A percentile compares a stretch with the other conserved stretches of the same genome.
Evolutionary conservation across 495 filamentous ascomycete genomes (phyloP).

Genomic region (Aspergillus ostianus): DNA sequence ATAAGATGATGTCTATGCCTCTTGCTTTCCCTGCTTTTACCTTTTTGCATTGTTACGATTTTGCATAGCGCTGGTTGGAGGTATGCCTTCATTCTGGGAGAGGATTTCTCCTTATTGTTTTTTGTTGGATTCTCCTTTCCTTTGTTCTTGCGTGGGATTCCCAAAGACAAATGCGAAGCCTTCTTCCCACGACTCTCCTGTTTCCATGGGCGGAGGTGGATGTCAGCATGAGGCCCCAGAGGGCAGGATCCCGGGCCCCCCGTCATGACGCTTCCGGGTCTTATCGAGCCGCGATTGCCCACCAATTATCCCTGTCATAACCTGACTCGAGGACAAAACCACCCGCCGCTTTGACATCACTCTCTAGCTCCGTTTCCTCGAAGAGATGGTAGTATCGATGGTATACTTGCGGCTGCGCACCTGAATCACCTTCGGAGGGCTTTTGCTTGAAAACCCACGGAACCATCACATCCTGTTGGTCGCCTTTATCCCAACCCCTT

Average conservation of each 20-base stretch:
- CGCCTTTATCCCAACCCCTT: slow-evolving; percentile 85
- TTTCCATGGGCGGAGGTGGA: slow-evolving; percentile 4
- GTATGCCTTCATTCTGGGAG: slow-evolving; percentile 39
- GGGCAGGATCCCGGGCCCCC: slow-evolving; percentile 38
- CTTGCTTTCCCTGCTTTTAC: slow-evolving; percentile 18
- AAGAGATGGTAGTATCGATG: slow-evolving; percentile 96
- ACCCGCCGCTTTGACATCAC: slow-evolving; percentile 71
- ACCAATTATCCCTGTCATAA: slow-evolving; percentile 99
- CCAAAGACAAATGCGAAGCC: background rate
- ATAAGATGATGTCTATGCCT: slow-evolving; percentile 27
- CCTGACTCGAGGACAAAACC: slow-evolving; percentile 75
- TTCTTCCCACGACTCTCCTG: background rate
- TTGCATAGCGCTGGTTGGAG: slow-evolving; percentile 47
- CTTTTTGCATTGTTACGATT: slow-evolving; percentile 40
- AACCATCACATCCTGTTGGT: slow-evolving; percentile 90
- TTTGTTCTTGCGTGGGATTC: slow-evolving; percentile 13
- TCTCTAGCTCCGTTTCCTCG: slow-evolving; percentile 79
- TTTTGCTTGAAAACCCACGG: slow-evolving; percentile 77
- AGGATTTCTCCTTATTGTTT: slow-evolving; percentile 35
- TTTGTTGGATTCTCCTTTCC: slow-evolving; percentile 16
- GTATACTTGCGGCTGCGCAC: slow-evolving; percentile 49
- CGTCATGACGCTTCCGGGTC: slow-evolving; percentile 15
- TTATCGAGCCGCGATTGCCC: slow-evolving; percentile 61
- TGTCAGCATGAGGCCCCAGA: slow-evolving; percentile 22
- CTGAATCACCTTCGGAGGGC: slow-evolving; percentile 11